Base-by-base conservation (phyloP, 2,329 filamentous ascomycete genomes). In the Fusarium xylarioides region DNA sequence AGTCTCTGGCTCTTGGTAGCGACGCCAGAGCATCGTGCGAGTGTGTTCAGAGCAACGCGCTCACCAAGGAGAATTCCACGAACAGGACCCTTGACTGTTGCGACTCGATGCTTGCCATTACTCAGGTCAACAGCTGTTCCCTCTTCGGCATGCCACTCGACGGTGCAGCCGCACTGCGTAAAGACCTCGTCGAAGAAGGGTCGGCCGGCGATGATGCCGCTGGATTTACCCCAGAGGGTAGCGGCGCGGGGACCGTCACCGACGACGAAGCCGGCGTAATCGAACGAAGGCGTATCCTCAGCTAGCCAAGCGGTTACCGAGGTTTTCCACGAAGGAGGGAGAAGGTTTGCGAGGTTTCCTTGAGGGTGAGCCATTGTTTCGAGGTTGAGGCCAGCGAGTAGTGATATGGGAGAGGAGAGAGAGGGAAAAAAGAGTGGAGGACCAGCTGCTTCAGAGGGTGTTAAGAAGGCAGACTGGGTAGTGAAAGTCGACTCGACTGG, bases 171-270 rank as follows among this genome's bases (percentile, higher is more conserved):
- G 76, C 95, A 90, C 82, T 98, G 95, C 43, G 86, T 81, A 82
- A 99, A 98, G 67, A 98, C 93, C 83, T 98, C 95, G 81, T 97
- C 89, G 85, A 98, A 95, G 85, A 99, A 99, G 5, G 96, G 96
- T 7, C 96, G 90, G 63, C 96, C 96, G 44, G 96, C 96, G 52
- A 99, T 86, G 54, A 98, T 88, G 70, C 96, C 96, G 7, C 85
- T 80, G n/a, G 89, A 91, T 81, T 93, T 93, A 68, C 87, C 90
- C 83, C 89, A 92, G 43, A 93, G 87, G 9, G 89, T 92, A 26
- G 91, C 91, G 19, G 87, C 89, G 66, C 89, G 89, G 14, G 85
- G 82, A 34, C 83, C 84, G 43, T 93, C 90, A 72, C 96, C 96
- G 30, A 99, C 96, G 11, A 99, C 96, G 82, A 97, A 99, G 68